A percentile compares a stretch with the other conserved stretches of the same genome.
These are phyloP conservation scores for Thermomucor indicae-seudaticae DNA, from an alignment of 371 early-diverging fungal genomes.

Conservation along the genomic window DNA sequence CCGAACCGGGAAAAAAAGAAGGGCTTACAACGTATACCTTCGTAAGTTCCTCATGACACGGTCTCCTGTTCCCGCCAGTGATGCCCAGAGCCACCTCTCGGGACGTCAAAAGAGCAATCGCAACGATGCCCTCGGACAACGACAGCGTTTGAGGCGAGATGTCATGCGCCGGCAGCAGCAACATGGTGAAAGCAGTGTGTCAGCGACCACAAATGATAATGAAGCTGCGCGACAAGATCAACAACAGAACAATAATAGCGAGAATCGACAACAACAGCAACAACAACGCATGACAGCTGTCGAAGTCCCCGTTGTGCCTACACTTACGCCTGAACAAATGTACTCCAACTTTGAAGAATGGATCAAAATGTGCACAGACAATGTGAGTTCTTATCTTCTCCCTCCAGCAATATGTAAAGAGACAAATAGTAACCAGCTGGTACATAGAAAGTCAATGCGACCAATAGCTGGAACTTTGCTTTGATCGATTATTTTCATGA, in stretches of 20 bases:
- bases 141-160: slow-evolving; percentile 12
- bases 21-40: no score
- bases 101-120: neutral
- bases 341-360: slow-evolving; percentile 87
- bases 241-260: neutral
- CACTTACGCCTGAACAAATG: slow-evolving; percentile 45
- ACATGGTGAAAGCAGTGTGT: no score
- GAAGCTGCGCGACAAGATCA: neutral
- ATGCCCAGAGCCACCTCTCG: neutral
- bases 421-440: neutral
- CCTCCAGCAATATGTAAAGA: neutral
- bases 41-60: neutral
- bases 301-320: slow-evolving; percentile 11
- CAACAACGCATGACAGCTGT: neutral
- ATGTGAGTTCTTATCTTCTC: slow-evolving; percentile 47
- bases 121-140: slow-evolving; percentile 1
- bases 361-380: slow-evolving; percentile 97
- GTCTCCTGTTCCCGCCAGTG: neutral
- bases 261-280: neutral
- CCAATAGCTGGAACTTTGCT: slow-evolving; percentile 97
- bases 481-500: slow-evolving; percentile 99
- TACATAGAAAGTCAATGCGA: slow-evolving; percentile 96
- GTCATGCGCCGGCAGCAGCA: slow-evolving; percentile 3
- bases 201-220: neutral
- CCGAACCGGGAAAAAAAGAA: no score